Conservation (phyloP, 805 yeast species). For the Lachancea dasiensis region DNA sequence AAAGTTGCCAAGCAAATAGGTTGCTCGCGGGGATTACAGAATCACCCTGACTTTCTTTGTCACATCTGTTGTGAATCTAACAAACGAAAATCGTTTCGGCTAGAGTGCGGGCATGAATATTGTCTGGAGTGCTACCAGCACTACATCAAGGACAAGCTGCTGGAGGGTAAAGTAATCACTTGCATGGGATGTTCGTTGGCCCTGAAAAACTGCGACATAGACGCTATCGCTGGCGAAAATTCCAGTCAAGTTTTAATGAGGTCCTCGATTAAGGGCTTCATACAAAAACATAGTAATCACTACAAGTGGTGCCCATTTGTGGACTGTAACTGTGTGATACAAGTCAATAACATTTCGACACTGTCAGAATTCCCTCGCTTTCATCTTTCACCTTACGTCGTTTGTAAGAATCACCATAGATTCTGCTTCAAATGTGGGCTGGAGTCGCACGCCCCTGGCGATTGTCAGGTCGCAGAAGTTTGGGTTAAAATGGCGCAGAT, state of each 20-base stretch:
- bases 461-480: constrained; percentile 57
- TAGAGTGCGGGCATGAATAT: constrained; percentile 65
- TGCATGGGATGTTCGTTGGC: constrained; percentile 60
- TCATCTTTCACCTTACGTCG: constrained; percentile 54
- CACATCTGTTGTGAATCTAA: constrained; percentile 66
- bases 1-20: constrained; percentile 5
- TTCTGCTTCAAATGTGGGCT: constrained; percentile 75
- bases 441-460: constrained; percentile 80
- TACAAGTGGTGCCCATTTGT: constrained; percentile 82
- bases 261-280: constrained; percentile 42
- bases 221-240: constrained; percentile 35
- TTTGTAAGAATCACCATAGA: constrained; percentile 57
- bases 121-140: constrained; percentile 64
- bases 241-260: constrained; percentile 29
- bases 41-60: constrained; percentile 41
- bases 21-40: constrained; percentile 13
- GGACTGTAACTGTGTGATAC: constrained; percentile 61
- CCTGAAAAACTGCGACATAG: constrained; percentile 35
- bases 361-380: constrained; percentile 24
- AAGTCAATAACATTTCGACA: constrained; percentile 31
- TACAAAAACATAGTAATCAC: constrained; percentile 42
- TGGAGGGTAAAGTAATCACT: constrained; percentile 42
- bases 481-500: constrained; percentile 81
- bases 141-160: constrained; percentile 46
- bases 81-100: constrained; percentile 37